Evolutionary conservation across 2,329 filamentous ascomycete species (phyloP), one percentile per base, ranked within the genome.

Genomic region (Nemania diffusa): DNA sequence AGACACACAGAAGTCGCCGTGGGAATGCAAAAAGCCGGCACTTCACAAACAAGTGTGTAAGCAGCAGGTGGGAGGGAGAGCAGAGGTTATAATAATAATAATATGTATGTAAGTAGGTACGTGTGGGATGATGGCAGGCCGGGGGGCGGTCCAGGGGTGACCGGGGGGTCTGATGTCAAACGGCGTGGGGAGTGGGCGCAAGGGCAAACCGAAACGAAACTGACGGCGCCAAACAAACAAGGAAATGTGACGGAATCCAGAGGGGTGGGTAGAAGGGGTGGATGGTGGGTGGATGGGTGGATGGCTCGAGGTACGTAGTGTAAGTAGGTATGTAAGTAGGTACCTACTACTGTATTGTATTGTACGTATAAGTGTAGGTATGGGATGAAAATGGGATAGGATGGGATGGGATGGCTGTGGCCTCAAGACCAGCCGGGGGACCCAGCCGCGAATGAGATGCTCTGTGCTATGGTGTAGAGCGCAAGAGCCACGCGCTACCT

Each of bases 1-100:
- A 62, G 69, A 75, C 77, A 75, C 77, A 78, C 77, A 78, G 77
- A 77, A 76, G 78, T 79, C 73, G 76, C 78, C 78, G 75, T 75
- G 72, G 71, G 51, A 46, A 61, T 73, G 71, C 63, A 61, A 64
- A 72, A 59, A 74, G 73, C 73, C 76, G 75, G 78, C 77, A 82
- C 79, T 77, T 78, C 75, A 71, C 75, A 71, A 71, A 75, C 66
- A 62, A 66, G 64, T 60, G 70, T 70, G 68, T 52, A 52, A 61
- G 62, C 59, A 56, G 57, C 59, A 56, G 57, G 51, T 52, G 57
- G 51, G 70, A 68, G 71, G 73, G 73, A 75, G 75, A 69, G 71
- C 65, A 69, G 71, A 75, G 68, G 73, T 76, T 79, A 78, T 79
- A 79, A 75, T 27, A 63, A 57, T 78, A 76, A 63, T 62, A 53